Base-by-base conservation (phyloP, 208 protist species). In the Trypanosoma melophagium region DNA sequence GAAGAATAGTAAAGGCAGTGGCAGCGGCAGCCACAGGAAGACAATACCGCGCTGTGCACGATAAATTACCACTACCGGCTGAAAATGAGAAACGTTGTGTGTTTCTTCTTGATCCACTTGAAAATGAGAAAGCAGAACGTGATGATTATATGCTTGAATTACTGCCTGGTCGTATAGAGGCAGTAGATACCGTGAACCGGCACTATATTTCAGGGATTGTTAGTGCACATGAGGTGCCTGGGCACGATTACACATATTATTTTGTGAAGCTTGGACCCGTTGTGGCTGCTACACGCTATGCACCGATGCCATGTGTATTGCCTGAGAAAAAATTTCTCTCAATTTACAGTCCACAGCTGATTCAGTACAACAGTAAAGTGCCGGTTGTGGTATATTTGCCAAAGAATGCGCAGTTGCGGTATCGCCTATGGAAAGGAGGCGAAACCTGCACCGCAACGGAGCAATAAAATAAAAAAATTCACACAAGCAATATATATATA, bases 311-410 rank as follows among this genome's bases (percentile, higher is more conserved):
- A 21, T 69, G 71, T 38, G 41, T 44, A 3, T 57, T 66, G 60
- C 67, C 68, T 31, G 69, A 69, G 22, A 45, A 51, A n/a, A 50
- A 76, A 57, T 81, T 85, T 42, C 77, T 91, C 40, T 66, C 77
- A 4, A 77, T 86, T 58, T 14, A 63, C 0, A 44, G 70, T 41
- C 47, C 74, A n/a, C 57, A 78, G 2, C 25, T 88, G 28, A 70
- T 86, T 57, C 54, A 50, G 28, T 91, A 91, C 73, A 66, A 76
- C 51, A 86, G 77, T 66, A 62, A 28, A 47, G 9, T 63, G n/a
- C 81, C 85, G n/a, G 79, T 91, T 7, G 81, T 91, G 16, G 81
- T 87, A 24, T 86, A 91, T 69, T 56, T 91, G 16, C 81, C 85
- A 19, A 51, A 84, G 22, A 72, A 84, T 38, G 85, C 74, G 31